Evolutionary conservation across 345 rosid species (phyloP).

Genomic region (Cochlearia excelsa): DNA sequence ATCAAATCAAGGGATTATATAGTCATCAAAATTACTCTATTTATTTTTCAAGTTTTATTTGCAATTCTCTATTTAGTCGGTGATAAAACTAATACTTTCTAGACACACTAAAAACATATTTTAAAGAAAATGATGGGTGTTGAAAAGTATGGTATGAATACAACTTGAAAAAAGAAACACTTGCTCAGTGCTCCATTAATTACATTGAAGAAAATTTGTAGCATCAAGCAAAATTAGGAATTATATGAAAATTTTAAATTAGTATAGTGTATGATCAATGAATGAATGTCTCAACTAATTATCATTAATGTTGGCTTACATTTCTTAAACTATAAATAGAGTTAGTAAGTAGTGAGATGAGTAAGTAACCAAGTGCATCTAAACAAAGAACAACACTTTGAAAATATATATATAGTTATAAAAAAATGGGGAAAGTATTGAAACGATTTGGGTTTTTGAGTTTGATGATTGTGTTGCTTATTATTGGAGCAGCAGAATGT

Average conservation of each 20-base stretch:
- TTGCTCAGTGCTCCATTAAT: too few species aligned
- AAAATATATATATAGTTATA: background rate
- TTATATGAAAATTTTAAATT: constrained; percentile 12
- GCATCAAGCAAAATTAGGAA: constrained; percentile 6
- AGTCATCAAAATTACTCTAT: too few species aligned
- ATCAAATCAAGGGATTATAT: too few species aligned
- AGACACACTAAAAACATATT: too few species aligned
- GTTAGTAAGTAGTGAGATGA: constrained; percentile 6
- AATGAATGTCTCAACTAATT: constrained; percentile 29
- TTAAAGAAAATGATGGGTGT: too few species aligned
- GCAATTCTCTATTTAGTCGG: too few species aligned
- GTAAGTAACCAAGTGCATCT: constrained; percentile 7
- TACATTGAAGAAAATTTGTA: constrained; percentile 15
- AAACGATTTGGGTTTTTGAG: constrained; percentile 25
- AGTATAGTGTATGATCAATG: background rate
- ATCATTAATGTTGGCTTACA: constrained; percentile 18
- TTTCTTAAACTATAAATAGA: constrained; percentile 22
- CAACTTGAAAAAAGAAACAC: too few species aligned
- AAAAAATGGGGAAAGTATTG: constrained; percentile 33
- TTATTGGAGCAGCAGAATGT: constrained; percentile 35
- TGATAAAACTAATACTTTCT: too few species aligned
- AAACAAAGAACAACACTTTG: constrained; percentile 24
- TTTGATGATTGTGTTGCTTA: constrained; percentile 34
- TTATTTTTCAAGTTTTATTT: too few species aligned
- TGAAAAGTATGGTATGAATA: too few species aligned